These are phyloP conservation scores for Pichia sp. DNA, from an alignment of 1,139 yeast genomes.

Conservation along the genomic window DNA sequence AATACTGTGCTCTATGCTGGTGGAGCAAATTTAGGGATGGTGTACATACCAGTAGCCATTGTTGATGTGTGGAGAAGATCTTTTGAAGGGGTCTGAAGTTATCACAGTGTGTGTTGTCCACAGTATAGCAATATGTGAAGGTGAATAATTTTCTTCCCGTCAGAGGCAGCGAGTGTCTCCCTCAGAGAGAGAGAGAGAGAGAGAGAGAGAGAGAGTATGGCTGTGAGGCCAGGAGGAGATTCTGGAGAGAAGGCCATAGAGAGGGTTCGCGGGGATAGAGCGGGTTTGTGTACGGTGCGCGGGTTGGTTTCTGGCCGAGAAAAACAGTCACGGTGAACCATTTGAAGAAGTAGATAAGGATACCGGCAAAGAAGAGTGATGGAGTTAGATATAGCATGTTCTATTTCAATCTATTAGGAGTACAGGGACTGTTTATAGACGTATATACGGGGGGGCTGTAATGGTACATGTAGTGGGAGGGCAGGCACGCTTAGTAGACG, in stretches of 20 bases:
- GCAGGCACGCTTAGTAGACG: slow-evolving; percentile 32
- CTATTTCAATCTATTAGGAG: background rate
- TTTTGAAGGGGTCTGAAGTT: background rate
- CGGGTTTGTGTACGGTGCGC: slow-evolving; percentile 12
- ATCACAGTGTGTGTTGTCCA: background rate
- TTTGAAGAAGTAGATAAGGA: background rate
- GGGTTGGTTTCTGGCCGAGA: slow-evolving; percentile 5
- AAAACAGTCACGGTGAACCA: slow-evolving; percentile 13
- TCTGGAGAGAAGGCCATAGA: background rate
- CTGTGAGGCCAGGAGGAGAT: background rate
- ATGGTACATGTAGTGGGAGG: background rate
- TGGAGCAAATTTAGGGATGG: background rate
- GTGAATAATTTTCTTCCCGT: slow-evolving; percentile 5
- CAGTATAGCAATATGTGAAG: background rate
- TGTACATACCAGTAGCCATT: slow-evolving; percentile 31
- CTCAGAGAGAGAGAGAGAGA: background rate
- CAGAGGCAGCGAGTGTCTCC: background rate
- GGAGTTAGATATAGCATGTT: background rate
- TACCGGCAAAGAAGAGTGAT: background rate
- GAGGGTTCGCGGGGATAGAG: background rate
- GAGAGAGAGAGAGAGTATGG: background rate
- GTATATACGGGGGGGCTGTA: background rate
- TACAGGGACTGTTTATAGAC: background rate
- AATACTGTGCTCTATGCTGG: background rate
- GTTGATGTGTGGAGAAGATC: slow-evolving; percentile 18